These are phyloP conservation scores for Camellia sinensis DNA, from an alignment of 148 eudicot species.

Conservation along the genomic window DNA sequence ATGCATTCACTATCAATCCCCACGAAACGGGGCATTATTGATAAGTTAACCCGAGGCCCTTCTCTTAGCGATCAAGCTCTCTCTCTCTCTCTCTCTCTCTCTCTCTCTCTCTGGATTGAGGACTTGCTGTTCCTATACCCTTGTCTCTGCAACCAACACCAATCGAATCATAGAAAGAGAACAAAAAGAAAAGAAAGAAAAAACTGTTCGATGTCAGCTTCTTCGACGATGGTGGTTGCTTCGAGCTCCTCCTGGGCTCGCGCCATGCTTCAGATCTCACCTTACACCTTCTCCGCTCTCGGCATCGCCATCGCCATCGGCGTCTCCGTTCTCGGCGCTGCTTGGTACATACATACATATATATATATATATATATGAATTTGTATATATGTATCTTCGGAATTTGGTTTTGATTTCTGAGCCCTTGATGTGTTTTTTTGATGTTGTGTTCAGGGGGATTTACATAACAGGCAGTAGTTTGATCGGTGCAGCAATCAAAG, in stretches of 20 bases:
- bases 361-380: background rate
- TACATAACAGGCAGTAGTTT: constrained; percentile 97
- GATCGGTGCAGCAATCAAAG: constrained; percentile 97
- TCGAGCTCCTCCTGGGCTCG: constrained; percentile 81
- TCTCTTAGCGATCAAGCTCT: background rate
- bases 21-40: too few species aligned
- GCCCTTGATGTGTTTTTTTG: background rate
- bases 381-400: background rate
- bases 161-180: constrained; percentile 3
- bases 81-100: background rate
- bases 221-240: constrained; percentile 26
- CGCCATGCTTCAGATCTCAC: constrained; percentile 82
- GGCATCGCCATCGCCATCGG: constrained; percentile 96
- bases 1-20: too few species aligned
- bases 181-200: background rate
- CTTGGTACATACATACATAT: constrained; percentile 47
- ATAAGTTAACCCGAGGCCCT: too few species aligned
- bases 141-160: background rate
- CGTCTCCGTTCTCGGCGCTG: constrained; percentile 94
- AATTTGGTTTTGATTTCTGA: background rate
- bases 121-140: background rate
- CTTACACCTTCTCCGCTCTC: constrained; percentile 83
- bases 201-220: background rate
- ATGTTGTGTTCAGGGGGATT: constrained; percentile 61
- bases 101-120: constrained; percentile 20